Base-by-base conservation (phyloP, 2,329 filamentous ascomycete genomes). In the Arthroderma sp. region DNA sequence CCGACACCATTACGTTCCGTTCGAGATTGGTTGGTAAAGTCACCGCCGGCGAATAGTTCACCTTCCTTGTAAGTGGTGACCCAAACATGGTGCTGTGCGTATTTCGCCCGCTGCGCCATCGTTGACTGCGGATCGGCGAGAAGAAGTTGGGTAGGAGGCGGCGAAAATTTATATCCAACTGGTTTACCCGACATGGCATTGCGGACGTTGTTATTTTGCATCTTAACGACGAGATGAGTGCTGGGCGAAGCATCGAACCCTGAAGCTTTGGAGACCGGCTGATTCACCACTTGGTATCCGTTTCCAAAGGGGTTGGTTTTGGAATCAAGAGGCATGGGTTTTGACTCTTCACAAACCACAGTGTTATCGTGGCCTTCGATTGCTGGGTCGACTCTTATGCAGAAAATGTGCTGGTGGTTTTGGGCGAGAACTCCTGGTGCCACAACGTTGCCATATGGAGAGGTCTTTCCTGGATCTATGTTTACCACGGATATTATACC, bases 371-470 rank as follows among this genome's bases (percentile, higher is more conserved):
- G 64, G 22, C 70, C 63, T 50, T 81, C 78, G 34, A 82, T 70
- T 6, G 74, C 74, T 0, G 80, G 78, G 52, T 85, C 80, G 40
- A 84, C 74, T 1, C 80, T 71, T 36, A 78, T 61, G 27, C 68
- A 72, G 56, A 85, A 83, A 37, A 84, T 69, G 61, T 85, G 81
- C 57, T 85, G 81, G 51, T 85, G 80, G 57, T 82, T 78, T 48
- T 78, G 77, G 0, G 80, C 81, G 1, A 84, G 62, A 0, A 80
- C 74, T 0, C 80, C 80, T 0, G 76, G 73, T 0, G 70, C 68
- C 1, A 84, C 79, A 2, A 81, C 72, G 44, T 76, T 83, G 30
- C 78, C 78, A 56, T 72, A 81, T 5, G 64, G 59, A 22, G 53
- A 65, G 2, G 69, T 73, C 52, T 73, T 72, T 36, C 71, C 72